phyloP scores from a whole-genome alignment of 768 basidiomycete genomes.

The Lactifluus subvellereus region DNA sequence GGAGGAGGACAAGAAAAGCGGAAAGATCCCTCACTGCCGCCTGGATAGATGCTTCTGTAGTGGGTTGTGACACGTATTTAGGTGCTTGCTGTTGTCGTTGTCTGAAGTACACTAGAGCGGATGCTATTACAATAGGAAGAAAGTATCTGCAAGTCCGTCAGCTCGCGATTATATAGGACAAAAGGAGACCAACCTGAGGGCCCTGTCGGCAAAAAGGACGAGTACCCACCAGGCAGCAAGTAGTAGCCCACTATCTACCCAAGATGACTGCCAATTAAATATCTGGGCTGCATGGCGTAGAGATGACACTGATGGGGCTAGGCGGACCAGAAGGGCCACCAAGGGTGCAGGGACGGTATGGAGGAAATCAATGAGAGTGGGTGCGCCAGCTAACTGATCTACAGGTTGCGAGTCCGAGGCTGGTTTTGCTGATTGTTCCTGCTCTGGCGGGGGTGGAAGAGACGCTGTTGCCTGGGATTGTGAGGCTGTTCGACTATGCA shows the following conservation, averaged over 20 bases:
- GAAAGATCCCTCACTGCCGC: slow-evolving; percentile 58
- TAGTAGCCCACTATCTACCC: slow-evolving; percentile 60
- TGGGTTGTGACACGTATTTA: slow-evolving; percentile 27
- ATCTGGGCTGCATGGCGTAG: slow-evolving; percentile 43
- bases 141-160: slow-evolving; percentile 41
- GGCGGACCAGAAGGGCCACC: slow-evolving; percentile 52
- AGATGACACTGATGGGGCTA: slow-evolving; percentile 48
- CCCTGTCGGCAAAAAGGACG: slow-evolving; percentile 47
- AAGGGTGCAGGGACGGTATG: slow-evolving; percentile 57
- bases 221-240: slow-evolving; percentile 73
- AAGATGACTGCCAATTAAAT: slow-evolving; percentile 49
- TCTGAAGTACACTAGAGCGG: slow-evolving; percentile 34
- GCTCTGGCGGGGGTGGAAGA: not conserved
- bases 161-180: not conserved
- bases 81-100: slow-evolving; percentile 27
- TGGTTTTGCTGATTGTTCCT: not conserved
- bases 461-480: not conserved
- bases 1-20: slow-evolving; percentile 55
- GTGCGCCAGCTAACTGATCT: slow-evolving; percentile 14
- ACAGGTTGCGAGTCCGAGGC: not conserved
- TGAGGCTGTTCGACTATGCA: slow-evolving; percentile 5
- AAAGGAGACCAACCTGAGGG: slow-evolving; percentile 41
- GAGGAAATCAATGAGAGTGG: slow-evolving; percentile 42
- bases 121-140: slow-evolving; percentile 47
- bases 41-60: slow-evolving; percentile 53